A percentile compares a stretch with the other conserved stretches of the same genome.
phyloP scores from a whole-genome alignment of 306 rosid species.

The Phaseolus lunatus region DNA sequence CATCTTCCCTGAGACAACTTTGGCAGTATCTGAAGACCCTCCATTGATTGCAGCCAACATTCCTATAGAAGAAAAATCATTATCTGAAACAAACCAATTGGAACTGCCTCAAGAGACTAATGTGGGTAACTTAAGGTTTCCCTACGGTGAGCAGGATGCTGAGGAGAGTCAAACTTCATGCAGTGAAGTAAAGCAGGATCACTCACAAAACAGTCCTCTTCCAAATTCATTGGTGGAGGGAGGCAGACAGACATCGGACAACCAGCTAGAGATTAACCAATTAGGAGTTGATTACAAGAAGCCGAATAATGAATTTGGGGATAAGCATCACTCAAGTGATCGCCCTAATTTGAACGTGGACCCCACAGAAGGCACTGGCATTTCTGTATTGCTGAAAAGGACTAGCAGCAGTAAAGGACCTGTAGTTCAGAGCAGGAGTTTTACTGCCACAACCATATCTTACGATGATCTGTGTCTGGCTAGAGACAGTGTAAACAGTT shows the following conservation, averaged over 20 bases:
- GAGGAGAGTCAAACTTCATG: constrained; percentile 50
- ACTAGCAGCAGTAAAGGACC: constrained; percentile 82
- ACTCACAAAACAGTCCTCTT: constrained; percentile 47
- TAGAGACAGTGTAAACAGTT: constrained; percentile 66
- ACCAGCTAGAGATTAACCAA: constrained; percentile 49
- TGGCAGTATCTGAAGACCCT: constrained; percentile 46
- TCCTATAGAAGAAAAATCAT: constrained; percentile 51
- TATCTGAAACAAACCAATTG: constrained; percentile 44
- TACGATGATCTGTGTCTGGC: constrained; percentile 69
- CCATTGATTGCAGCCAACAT: constrained; percentile 36
- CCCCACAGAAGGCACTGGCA: constrained; percentile 77
- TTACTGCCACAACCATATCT: constrained; percentile 71
- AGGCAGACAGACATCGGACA: constrained; percentile 46
- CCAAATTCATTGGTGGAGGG: constrained; percentile 46
- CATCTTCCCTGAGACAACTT: constrained; percentile 46
- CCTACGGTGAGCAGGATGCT: constrained; percentile 44
- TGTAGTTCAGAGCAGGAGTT: constrained; percentile 72
- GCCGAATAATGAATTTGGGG: constrained; percentile 45
- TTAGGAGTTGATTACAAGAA: constrained; percentile 45
- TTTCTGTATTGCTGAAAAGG: constrained; percentile 81
- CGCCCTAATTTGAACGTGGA: constrained; percentile 53
- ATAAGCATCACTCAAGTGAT: constrained; percentile 51
- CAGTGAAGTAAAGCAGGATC: constrained; percentile 49
- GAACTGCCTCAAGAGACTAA: constrained; percentile 47
- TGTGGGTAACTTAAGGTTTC: constrained; percentile 50